phyloP scores from a whole-genome alignment of 345 rosid species.

The Populus ilicifolia region DNA sequence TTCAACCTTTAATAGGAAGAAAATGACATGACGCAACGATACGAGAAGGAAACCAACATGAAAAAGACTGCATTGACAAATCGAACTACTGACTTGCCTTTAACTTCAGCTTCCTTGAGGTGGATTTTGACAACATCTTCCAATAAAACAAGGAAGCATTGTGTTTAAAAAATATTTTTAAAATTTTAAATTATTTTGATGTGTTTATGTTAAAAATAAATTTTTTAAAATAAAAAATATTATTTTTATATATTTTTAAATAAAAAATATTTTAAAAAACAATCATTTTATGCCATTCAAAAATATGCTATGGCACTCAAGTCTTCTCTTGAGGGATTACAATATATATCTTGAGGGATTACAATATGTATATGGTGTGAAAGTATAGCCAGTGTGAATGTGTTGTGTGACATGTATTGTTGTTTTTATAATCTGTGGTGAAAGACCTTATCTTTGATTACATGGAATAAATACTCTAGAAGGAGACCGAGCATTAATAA shows the following conservation, averaged over 20 bases:
- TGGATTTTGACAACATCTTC: neutral
- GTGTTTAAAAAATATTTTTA: too few relatives aligned
- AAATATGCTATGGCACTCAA: neutral
- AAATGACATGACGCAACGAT: conserved; percentile 1
- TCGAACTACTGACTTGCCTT: neutral
- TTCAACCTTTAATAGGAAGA: neutral
- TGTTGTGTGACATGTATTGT: neutral
- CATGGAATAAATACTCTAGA: conserved; percentile 20
- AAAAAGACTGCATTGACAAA: conserved; percentile 9
- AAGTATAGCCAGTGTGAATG: conserved; percentile 13
- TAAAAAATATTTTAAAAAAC: too few relatives aligned
- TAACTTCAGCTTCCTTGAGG: neutral
- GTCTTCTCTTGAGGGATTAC: neutral
- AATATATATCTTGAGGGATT: neutral
- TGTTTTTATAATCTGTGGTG: conserved; percentile 6
- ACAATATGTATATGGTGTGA: conserved; percentile 17
- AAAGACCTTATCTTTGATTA: conserved; percentile 22
- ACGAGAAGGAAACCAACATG: conserved; percentile 7
- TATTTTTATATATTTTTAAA: too few relatives aligned
- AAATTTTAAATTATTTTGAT: too few relatives aligned
- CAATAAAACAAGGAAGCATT: neutral
- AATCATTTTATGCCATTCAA: too few relatives aligned
- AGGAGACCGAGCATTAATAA: conserved; percentile 38
- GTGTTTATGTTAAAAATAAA: too few relatives aligned
- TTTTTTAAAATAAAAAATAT: too few relatives aligned